Conservation (phyloP, 805 yeast genomes). For the Pichia thaimueangensis region DNA sequence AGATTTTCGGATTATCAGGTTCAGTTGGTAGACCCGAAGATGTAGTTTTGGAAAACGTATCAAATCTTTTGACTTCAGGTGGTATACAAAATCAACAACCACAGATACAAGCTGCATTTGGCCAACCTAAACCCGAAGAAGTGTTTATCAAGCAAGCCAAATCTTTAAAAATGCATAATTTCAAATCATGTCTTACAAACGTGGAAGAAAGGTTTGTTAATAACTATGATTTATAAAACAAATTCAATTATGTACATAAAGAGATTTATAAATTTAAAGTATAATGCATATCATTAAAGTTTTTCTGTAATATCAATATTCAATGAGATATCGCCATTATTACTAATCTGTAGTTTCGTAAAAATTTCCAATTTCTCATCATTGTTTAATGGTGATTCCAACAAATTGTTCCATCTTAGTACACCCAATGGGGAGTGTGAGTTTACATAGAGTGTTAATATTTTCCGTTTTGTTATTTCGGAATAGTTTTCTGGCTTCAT, state of each 20-base stretch:
- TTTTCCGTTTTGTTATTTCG: constrained; percentile 10
- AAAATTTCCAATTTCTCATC: constrained; percentile 11
- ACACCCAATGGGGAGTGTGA: constrained; percentile 24
- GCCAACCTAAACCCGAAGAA: constrained; percentile 56
- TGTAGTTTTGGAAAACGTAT: constrained; percentile 4
- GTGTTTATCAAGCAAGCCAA: constrained; percentile 52
- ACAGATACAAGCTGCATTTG: constrained; percentile 2
- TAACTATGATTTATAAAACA: too few relatives aligned
- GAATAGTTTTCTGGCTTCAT: constrained; percentile 8
- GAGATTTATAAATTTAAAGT: too few relatives aligned
- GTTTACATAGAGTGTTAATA: constrained; percentile 18
- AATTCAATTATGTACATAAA: not conserved
- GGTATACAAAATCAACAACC: constrained; percentile 3
- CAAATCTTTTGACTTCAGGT: constrained; percentile 8
- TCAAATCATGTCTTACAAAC: constrained; percentile 41
- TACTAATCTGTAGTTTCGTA: not conserved
- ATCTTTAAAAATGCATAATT: not conserved
- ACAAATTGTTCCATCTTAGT: constrained; percentile 16
- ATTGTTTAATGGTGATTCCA: constrained; percentile 3
- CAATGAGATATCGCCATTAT: not conserved
- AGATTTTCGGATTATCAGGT: constrained; percentile 51
- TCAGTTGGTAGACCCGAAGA: constrained; percentile 34
- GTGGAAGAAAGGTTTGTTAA: constrained; percentile 53
- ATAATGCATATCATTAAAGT: too few relatives aligned
- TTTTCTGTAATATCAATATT: constrained; percentile 4